Evolutionary conservation across 768 basidiomycete genomes (phyloP).

Genomic region (Serendipita sp.): DNA sequence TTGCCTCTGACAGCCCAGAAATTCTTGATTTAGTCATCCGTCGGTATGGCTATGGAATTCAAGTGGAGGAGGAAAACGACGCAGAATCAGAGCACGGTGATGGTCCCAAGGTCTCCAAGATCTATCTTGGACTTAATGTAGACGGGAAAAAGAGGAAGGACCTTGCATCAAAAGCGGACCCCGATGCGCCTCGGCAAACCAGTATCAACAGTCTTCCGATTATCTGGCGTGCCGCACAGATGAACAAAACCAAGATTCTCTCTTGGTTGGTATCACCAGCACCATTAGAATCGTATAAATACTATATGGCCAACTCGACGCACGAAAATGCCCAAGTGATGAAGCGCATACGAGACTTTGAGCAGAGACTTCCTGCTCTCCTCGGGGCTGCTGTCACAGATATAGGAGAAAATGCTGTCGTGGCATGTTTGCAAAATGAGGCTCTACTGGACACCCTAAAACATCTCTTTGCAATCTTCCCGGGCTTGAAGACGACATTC

Average conservation of each 20-base stretch:
- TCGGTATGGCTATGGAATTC: slow-evolving; percentile 21
- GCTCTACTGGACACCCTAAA: slow-evolving; percentile 26
- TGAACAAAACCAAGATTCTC: slow-evolving; percentile 19
- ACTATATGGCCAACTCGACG: slow-evolving; percentile 28
- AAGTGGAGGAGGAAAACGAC: slow-evolving; percentile 13
- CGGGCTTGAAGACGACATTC: slow-evolving; percentile 25
- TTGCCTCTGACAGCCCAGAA: slow-evolving; percentile 26
- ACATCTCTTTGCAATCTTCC: slow-evolving; percentile 26
- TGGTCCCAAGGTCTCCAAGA: slow-evolving; percentile 13
- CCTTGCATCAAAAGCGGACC: slow-evolving; percentile 34
- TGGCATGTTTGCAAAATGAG: slow-evolving; percentile 25
- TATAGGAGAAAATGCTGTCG: slow-evolving; percentile 37
- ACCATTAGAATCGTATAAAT: slow-evolving; percentile 33
- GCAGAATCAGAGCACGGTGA: slow-evolving; percentile 23
- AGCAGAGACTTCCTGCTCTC: slow-evolving; percentile 27
- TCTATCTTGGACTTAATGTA: slow-evolving; percentile 44
- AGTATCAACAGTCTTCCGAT: slow-evolving; percentile 12
- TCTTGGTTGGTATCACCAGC: slow-evolving; percentile 32
- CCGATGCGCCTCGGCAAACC: slow-evolving; percentile 19
- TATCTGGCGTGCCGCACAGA: slow-evolving; percentile 29
- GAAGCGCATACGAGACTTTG: slow-evolving; percentile 24
- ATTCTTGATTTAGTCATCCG: slow-evolving; percentile 44
- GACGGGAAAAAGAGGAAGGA: slow-evolving; percentile 48
- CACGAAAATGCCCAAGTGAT: slow-evolving; percentile 29
- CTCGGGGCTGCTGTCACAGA: slow-evolving; percentile 33